Percentiles rank a stretch among this genome's conserved stretches.
These are phyloP conservation scores for Liquidambar formosana DNA, from an alignment of 164 flowering plant species.

Conservation along the genomic window DNA sequence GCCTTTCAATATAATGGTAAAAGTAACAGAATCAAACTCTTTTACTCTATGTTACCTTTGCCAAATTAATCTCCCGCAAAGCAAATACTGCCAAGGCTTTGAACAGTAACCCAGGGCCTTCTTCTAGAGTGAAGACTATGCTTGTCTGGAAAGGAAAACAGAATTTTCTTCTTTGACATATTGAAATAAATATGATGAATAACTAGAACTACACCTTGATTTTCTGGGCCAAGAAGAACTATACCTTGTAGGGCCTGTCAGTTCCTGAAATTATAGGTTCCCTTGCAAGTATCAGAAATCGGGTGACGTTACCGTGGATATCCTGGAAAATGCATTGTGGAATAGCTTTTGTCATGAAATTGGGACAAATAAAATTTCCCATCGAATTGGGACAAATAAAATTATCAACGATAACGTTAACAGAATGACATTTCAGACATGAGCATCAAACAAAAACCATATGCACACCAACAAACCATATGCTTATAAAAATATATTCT, in stretches of 20 bases:
- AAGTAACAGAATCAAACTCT: background rate
- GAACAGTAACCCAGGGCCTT: constrained; percentile 92
- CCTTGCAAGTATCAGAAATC: constrained; percentile 86
- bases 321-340: constrained; percentile 51
- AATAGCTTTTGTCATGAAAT: background rate
- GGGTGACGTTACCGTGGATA: constrained; percentile 69
- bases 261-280: constrained; percentile 86
- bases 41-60: constrained; percentile 78
- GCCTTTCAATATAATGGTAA: background rate
- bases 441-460: background rate
- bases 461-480: too few species aligned
- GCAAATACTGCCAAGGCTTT: constrained; percentile 96
- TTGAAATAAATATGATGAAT: background rate
- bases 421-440: background rate
- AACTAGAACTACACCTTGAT: background rate
- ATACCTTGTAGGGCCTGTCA: constrained; percentile 72
- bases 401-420: background rate
- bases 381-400: background rate
- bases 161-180: background rate
- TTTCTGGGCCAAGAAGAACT: background rate
- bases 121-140: constrained; percentile 90
- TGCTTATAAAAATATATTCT: too few species aligned
- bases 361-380: too few species aligned
- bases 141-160: constrained; percentile 63
- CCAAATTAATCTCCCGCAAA: constrained; percentile 72